Evolutionary conservation across 305 asterid species (phyloP), one percentile per base, ranked within the genome.

Genomic region (Fraxinus xanthoxyloides): DNA sequence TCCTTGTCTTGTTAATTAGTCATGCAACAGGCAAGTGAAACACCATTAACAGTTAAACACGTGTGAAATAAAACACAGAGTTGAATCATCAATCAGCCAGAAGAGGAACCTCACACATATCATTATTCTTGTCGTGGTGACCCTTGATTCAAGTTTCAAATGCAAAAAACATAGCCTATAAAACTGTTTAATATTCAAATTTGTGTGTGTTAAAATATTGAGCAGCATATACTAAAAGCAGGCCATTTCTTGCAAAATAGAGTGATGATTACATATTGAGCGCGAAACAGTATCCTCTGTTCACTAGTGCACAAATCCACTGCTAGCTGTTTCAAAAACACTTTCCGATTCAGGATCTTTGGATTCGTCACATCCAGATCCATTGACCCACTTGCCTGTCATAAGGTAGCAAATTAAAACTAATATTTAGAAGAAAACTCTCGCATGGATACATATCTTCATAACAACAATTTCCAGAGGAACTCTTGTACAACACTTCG

Each of bases 321-420:
- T 0, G 99, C 99, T 3, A 95, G 92, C 88, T 95, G 97, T 87
- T 95, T 95, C 89, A 95, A 85, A 89, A 95, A 95, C 87, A 89
- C 34, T 85, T 92, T 95, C 19, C 99, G 87, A 86, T 95, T 95
- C 82, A 95, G 86, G 65, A 91, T 92, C 92, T 95, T 94, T 43
- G 99, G 99, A 82, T 91, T 93, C 1, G 97, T 94, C 87, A 95
- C 93, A 51, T 95, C 99, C 86, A 94, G 88, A 83, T 95, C 98
- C 97, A 95, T 93, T 9, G 92, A 87, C 70, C 98, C 99, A 78
- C 97, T 94, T 70, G 89, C 94, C 97, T 93, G 89, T 87, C 78
- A 72, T 28, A 12, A 77, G 82, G 46, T 17, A 75, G 59, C 40
- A 79, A 76, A 76, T 67, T 24, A 77, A 34, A 77, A 77, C 48